Evolutionary conservation across 2,329 filamentous ascomycete genomes (phyloP).

Genomic region (Fusarium miscanthi): DNA sequence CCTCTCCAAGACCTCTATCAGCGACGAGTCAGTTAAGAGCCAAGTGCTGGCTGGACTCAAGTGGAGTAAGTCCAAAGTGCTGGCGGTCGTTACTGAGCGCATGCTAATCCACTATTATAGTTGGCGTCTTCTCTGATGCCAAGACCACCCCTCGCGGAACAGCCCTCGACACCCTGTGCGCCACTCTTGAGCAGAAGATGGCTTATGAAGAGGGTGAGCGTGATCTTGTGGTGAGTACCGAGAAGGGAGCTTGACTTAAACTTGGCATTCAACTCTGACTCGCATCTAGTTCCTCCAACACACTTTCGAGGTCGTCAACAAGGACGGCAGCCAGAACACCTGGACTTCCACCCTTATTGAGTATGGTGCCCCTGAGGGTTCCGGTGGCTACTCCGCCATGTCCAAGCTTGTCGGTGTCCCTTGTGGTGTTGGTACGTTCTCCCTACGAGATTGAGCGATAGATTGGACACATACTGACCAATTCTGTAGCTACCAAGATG

Average conservation of each 20-base stretch:
- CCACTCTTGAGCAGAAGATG: conserved; percentile 71
- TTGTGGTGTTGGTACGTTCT: conserved; percentile 50
- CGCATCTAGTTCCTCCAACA: conserved; percentile 60
- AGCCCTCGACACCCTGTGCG: conserved; percentile 77
- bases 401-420: conserved; percentile 83
- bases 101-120: conserved; percentile 2
- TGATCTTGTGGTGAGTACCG: conserved; percentile 59
- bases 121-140: conserved; percentile 55
- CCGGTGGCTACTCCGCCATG: conserved; percentile 85
- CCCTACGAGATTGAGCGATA: background rate
- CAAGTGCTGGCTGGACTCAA: conserved; percentile 31
- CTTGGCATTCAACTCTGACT: background rate
- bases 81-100: background rate
- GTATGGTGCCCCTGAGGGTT: conserved; percentile 81
- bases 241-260: background rate
- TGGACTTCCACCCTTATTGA: conserved; percentile 84
- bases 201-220: conserved; percentile 76
- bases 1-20: conserved; percentile 68
- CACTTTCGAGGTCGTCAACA: conserved; percentile 65
- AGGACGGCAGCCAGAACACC: conserved; percentile 80
- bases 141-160: conserved; percentile 69
- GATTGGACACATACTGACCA: background rate
- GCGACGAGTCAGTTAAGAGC: conserved; percentile 31
- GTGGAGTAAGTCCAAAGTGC: conserved; percentile 14
- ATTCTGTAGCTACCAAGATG: conserved; percentile 69